Conservation (phyloP, 2,329 filamentous ascomycete species). For the Pseudogymnoascus sp. region DNA sequence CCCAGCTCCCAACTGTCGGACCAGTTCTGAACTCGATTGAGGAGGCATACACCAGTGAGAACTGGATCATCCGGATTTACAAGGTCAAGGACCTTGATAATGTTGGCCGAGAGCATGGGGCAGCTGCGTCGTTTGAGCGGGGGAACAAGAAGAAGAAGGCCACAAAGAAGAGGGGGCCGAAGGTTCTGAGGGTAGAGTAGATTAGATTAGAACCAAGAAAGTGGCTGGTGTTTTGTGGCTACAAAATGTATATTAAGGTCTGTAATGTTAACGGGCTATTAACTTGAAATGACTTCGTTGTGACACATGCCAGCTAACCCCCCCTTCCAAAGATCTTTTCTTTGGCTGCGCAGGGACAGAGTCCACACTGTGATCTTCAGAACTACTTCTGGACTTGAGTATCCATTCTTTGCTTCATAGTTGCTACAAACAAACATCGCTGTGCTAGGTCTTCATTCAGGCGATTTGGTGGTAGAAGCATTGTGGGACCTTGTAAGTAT, state of each 20-base stretch:
- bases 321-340: too few relatives aligned
- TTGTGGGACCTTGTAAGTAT: too few relatives aligned
- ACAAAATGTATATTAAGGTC: slow-evolving; percentile 6
- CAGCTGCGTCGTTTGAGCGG: slow-evolving; percentile 62
- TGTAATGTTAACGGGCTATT: slow-evolving; percentile 10
- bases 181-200: slow-evolving; percentile 66
- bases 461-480: too few relatives aligned
- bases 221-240: slow-evolving; percentile 7
- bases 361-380: too few relatives aligned
- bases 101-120: slow-evolving; percentile 77
- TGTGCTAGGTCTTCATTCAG: too few relatives aligned
- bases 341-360: too few relatives aligned
- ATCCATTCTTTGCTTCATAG: too few relatives aligned
- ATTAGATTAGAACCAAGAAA: slow-evolving; percentile 13
- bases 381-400: too few relatives aligned
- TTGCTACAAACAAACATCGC: too few relatives aligned
- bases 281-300: not conserved
- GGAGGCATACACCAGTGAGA: slow-evolving; percentile 97
- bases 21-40: slow-evolving; percentile 84
- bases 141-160: slow-evolving; percentile 79
- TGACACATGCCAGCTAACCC: not conserved
- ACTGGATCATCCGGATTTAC: slow-evolving; percentile 99
- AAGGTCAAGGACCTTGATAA: slow-evolving; percentile 99
- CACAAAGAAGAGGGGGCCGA: slow-evolving; percentile 62
- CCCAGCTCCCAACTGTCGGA: slow-evolving; percentile 71